phyloP scores from a whole-genome alignment of 768 basidiomycete genomes.

The Amanita subjunquillea region DNA sequence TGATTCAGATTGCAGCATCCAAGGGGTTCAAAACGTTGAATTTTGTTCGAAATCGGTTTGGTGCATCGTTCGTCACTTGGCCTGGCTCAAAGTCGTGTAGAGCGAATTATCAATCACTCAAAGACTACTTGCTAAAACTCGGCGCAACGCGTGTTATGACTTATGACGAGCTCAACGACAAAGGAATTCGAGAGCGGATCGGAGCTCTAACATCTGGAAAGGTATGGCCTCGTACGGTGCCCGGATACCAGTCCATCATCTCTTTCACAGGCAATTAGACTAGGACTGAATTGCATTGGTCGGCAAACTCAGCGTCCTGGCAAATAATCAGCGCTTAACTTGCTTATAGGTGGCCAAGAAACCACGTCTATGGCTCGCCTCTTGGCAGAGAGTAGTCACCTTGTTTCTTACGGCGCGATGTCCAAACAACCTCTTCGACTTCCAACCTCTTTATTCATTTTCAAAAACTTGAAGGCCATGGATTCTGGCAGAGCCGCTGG shows the following conservation, averaged over 20 bases:
- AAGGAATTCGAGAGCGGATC: conserved; percentile 38
- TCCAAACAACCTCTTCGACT: conserved; percentile 71
- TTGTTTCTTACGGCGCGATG: conserved; percentile 89
- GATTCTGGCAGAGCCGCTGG: conserved; percentile 77
- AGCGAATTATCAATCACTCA: conserved; percentile 40
- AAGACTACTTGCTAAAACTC: conserved; percentile 38
- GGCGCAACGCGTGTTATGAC: conserved; percentile 74
- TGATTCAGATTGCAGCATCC: conserved; percentile 76
- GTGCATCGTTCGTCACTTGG: not conserved
- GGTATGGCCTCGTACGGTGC: conserved; percentile 22
- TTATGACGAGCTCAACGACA: conserved; percentile 63
- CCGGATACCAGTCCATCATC: not conserved
- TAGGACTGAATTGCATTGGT: conserved; percentile 44
- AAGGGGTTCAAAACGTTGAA: conserved; percentile 71
- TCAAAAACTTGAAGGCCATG: conserved; percentile 72
- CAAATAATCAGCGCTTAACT: not conserved
- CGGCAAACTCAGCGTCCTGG: not conserved
- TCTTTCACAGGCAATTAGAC: conserved; percentile 25
- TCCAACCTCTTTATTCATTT: conserved; percentile 75
- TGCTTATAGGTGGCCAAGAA: conserved; percentile 40
- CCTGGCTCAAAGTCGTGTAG: conserved; percentile 19
- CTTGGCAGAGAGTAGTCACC: conserved; percentile 55
- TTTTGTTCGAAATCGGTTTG: conserved; percentile 64
- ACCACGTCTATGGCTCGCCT: conserved; percentile 62
- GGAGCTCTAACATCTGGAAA: conserved; percentile 57